Conservation (phyloP, 176 grass and related monocot genomes). For the Cenchrus purpureus region DNA sequence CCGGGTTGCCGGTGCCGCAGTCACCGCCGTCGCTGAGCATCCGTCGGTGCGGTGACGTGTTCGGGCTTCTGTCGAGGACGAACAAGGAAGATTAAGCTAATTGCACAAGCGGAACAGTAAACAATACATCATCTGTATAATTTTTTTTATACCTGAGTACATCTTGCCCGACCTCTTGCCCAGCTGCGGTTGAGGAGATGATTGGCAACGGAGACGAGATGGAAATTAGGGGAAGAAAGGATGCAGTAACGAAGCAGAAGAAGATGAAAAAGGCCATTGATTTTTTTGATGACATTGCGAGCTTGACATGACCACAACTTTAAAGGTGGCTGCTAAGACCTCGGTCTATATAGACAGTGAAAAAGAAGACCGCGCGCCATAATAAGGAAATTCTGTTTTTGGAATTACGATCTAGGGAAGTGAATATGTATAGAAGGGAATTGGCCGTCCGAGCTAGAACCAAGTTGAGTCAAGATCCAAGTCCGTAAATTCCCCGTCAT, state of each 20-base stretch:
- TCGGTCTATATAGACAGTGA: not conserved
- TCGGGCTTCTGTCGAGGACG: not conserved
- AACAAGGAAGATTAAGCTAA: not conserved
- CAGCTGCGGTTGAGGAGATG: not conserved
- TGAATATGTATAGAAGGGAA: not conserved
- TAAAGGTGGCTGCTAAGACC: not conserved
- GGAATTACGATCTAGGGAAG: not conserved
- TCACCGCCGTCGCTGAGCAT: not conserved
- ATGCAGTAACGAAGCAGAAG: not conserved
- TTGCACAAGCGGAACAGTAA: no score
- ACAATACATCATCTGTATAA: no score
- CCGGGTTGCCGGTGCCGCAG: constrained; percentile 51
- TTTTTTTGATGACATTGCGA: not conserved
- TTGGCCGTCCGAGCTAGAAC: no score
- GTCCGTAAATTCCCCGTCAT: no score
- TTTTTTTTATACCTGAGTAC: not conserved
- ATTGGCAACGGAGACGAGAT: no score
- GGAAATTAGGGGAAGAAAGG: not conserved
- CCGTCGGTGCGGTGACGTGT: not conserved
- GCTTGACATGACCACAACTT: not conserved
- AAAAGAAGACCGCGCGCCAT: not conserved
- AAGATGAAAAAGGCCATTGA: constrained; percentile 3
- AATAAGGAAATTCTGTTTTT: not conserved
- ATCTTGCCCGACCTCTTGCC: not conserved
- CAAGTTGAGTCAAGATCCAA: no score